Evolutionary conservation across 106 monocot genomes (phyloP).

Genomic region (Phalaenopsis aphrodite): DNA sequence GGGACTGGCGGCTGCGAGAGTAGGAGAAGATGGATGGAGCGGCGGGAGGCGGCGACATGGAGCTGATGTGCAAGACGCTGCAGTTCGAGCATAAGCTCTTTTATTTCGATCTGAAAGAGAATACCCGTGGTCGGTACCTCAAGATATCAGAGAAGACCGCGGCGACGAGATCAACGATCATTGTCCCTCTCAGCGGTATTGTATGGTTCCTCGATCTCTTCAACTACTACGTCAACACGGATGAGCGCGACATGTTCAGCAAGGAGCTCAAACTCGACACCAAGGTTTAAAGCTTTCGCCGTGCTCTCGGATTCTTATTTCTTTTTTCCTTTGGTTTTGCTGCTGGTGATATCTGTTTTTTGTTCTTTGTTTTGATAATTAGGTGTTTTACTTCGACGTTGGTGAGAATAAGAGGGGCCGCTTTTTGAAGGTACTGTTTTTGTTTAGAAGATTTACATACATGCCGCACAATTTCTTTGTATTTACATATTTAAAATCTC

Average conservation of each 20-base stretch:
- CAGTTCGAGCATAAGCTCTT: constrained; percentile 95
- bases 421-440: constrained; percentile 67
- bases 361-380: constrained; percentile 8
- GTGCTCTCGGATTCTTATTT: constrained; percentile 5
- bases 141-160: constrained; percentile 98
- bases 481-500: too few relatives aligned
- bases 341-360: constrained; percentile 1
- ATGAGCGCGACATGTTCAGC: constrained; percentile 56
- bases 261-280: constrained; percentile 87
- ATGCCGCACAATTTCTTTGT: too few relatives aligned
- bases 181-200: constrained; percentile 64
- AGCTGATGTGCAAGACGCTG: constrained; percentile 70
- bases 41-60: constrained; percentile 48
- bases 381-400: constrained; percentile 89
- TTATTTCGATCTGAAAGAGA: constrained; percentile 96
- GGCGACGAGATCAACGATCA: constrained; percentile 80
- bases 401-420: constrained; percentile 89
- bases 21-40: constrained; percentile 16
- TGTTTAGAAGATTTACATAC: too few relatives aligned
- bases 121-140: constrained; percentile 68
- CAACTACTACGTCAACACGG: constrained; percentile 47
- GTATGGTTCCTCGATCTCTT: constrained; percentile 76
- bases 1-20: not conserved
- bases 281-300: constrained; percentile 37
- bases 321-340: constrained; percentile 1